These are phyloP conservation scores for Chlorella sp. DNA, from an alignment of 139 green algal genomes.

Conservation along the genomic window DNA sequence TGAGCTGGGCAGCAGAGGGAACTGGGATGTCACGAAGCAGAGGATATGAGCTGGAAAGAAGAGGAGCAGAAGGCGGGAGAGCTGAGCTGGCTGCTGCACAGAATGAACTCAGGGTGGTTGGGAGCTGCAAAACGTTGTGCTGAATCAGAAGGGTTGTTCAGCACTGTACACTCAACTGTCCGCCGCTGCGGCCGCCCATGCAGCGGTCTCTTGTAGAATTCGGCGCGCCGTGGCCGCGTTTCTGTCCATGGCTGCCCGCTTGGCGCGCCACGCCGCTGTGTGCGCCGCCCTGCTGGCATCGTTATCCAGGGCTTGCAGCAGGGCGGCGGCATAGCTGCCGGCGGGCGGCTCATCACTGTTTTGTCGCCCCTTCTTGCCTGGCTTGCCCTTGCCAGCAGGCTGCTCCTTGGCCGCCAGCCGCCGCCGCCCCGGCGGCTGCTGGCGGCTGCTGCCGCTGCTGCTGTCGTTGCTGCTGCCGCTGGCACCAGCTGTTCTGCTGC, in stretches of 20 bases:
- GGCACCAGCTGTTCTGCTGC: no score
- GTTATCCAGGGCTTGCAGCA: constrained; percentile 1
- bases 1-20: no score
- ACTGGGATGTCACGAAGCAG: no score
- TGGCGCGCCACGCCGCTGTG: background rate
- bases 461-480: background rate
- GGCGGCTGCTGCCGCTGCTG: background rate
- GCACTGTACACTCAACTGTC: no score
- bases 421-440: background rate
- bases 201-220: background rate
- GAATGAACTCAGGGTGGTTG: no score
- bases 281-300: background rate
- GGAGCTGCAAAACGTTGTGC: no score
- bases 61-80: no score
- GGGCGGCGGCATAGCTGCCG: constrained; percentile 14
- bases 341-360: background rate
- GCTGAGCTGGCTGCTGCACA: no score
- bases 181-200: background rate
- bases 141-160: no score
- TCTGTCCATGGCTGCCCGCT: background rate
- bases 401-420: background rate
- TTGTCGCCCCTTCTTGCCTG: background rate
- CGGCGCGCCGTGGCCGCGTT: background rate
- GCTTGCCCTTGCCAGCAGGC: background rate
- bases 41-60: no score